A percentile compares a stretch with the other conserved stretches of the same genome.
These are phyloP conservation scores for Abrus precatorius DNA, from an alignment of 306 rosid species.

Conservation along the genomic window DNA sequence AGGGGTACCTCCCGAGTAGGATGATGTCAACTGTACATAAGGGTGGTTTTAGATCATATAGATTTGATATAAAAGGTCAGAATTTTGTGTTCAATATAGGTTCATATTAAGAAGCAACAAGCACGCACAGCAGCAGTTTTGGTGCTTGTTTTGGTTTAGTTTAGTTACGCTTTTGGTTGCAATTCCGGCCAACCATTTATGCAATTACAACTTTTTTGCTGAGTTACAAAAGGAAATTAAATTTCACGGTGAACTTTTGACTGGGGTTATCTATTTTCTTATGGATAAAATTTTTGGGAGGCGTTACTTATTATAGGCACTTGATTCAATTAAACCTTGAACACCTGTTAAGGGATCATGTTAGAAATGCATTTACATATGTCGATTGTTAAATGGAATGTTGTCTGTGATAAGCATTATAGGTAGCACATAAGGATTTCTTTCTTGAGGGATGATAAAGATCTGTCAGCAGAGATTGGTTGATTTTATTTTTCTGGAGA, in stretches of 20 bases:
- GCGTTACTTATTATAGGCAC: not conserved
- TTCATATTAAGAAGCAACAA: slow-evolving; percentile 46
- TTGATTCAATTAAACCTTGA: slow-evolving; percentile 8
- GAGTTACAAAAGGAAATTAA: slow-evolving; percentile 38
- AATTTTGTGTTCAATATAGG: slow-evolving; percentile 53
- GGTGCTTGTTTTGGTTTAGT: slow-evolving; percentile 47
- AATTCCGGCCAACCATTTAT: slow-evolving; percentile 38
- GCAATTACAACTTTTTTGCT: slow-evolving; percentile 40
- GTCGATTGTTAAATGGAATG: not conserved
- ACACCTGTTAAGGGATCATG: not conserved
- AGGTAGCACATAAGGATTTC: not conserved
- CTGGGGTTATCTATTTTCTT: slow-evolving; percentile 25
- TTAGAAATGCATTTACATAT: not conserved
- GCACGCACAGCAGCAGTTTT: slow-evolving; percentile 50
- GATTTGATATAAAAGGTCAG: slow-evolving; percentile 53
- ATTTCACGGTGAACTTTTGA: slow-evolving; percentile 18
- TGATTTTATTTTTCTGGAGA: slow-evolving; percentile 63
- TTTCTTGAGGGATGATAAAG: not conserved
- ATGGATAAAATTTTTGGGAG: slow-evolving; percentile 10
- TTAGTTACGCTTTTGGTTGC: slow-evolving; percentile 26
- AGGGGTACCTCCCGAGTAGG: slow-evolving; percentile 40
- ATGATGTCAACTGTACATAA: slow-evolving; percentile 68
- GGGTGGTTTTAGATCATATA: slow-evolving; percentile 52
- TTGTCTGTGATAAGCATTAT: not conserved
- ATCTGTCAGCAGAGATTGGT: slow-evolving; percentile 46